phyloP scores from a whole-genome alignment of 1,284 basidiomycete genomes.

The Austroboletus niveus region DNA sequence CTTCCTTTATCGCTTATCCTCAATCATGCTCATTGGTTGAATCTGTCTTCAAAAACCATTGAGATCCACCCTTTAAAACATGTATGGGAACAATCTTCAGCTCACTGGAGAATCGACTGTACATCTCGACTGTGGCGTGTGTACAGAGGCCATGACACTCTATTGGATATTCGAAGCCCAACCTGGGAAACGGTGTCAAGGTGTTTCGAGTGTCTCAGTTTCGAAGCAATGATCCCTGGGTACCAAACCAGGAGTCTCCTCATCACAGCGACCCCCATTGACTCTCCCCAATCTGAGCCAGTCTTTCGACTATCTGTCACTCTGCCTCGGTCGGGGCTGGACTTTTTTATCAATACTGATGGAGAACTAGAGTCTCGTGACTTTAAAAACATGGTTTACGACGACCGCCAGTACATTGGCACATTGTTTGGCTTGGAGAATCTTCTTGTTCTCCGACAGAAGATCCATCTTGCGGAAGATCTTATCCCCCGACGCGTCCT shows the following conservation, averaged over 20 bases:
- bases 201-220: not conserved
- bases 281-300: not conserved
- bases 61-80: slow-evolving; percentile 13
- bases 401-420: not conserved
- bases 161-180: not conserved
- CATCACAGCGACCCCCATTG: not conserved
- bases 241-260: not conserved
- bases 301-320: not conserved
- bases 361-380: not conserved
- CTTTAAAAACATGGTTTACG: not conserved
- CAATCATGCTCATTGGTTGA: slow-evolving; percentile 40
- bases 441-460: slow-evolving; percentile 38
- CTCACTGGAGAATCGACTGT: not conserved
- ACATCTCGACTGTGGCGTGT: not conserved
- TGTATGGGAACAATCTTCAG: slow-evolving; percentile 20
- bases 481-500: slow-evolving; percentile 30
- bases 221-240: not conserved
- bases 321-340: not conserved
- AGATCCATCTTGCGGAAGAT: not conserved
- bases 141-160: not conserved
- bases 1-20: slow-evolving; percentile 37
- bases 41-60: slow-evolving; percentile 24
- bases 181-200: not conserved
- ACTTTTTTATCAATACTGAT: not conserved
- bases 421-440: slow-evolving; percentile 29